Evolutionary conservation across 2,329 filamentous ascomycete genomes (phyloP).

Genomic region (Claviceps citrina): DNA sequence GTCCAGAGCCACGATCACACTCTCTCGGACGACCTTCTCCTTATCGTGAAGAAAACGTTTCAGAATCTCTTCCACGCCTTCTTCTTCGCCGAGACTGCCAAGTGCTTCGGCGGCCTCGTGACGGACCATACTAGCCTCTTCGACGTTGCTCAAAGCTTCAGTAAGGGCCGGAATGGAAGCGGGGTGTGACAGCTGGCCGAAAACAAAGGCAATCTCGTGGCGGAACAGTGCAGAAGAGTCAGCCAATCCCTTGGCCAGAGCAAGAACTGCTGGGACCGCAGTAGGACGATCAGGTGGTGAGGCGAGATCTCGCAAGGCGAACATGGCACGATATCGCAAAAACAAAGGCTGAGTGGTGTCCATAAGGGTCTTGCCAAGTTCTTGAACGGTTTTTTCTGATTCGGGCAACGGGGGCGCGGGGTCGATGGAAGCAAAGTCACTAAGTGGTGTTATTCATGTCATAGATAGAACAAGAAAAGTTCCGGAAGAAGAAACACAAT

Average conservation of each 20-base stretch:
- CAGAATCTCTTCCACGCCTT: conserved; percentile 76
- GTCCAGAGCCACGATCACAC: conserved; percentile 85
- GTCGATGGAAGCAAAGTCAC: conserved; percentile 90
- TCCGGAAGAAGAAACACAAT: conserved; percentile 8
- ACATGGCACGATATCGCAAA: conserved; percentile 93
- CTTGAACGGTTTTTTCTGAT: conserved; percentile 51
- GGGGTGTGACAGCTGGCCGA: conserved; percentile 87
- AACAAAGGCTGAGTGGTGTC: conserved; percentile 71
- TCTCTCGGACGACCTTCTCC: conserved; percentile 87
- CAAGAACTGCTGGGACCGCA: conserved; percentile 70
- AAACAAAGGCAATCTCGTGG: conserved; percentile 96
- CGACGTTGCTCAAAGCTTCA: conserved; percentile 56
- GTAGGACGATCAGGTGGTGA: conserved; percentile 85
- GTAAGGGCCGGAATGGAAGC: conserved; percentile 89
- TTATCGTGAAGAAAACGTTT: conserved; percentile 76
- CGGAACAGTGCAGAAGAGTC: conserved; percentile 88
- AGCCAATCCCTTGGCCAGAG: conserved; percentile 69
- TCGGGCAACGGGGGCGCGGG: conserved; percentile 79
- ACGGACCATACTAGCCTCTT: conserved; percentile 89
- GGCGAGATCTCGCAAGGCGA: conserved; percentile 83
- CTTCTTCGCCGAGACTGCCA: conserved; percentile 82
- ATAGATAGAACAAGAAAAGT: conserved; percentile 3
- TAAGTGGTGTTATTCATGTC: conserved; percentile 21
- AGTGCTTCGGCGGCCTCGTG: conserved; percentile 95
- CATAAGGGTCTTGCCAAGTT: conserved; percentile 63